Percentiles rank a stretch among this genome's conserved stretches.
Evolutionary conservation across 768 basidiomycete genomes (phyloP).

Genomic region (Panaeolus cyanescens): DNA sequence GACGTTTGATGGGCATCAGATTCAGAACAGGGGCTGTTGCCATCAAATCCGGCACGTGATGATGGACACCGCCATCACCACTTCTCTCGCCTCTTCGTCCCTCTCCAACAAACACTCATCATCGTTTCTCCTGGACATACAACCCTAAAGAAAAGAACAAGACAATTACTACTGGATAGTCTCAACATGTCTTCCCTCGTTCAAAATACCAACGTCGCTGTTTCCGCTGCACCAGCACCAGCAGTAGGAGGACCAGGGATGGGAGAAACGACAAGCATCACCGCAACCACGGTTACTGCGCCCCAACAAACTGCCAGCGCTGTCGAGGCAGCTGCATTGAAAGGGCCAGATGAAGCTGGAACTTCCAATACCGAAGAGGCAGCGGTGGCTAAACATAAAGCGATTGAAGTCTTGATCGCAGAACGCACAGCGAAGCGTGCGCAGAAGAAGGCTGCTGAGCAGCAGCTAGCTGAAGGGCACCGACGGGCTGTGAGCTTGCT

Average conservation of each 20-base stretch:
- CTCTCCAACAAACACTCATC: not conserved
- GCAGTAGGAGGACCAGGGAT: not conserved
- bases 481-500: constrained; percentile 18
- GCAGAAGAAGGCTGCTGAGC: constrained; percentile 17
- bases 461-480: constrained; percentile 20
- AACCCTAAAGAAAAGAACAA: not conserved
- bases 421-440: constrained; percentile 23
- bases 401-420: constrained; percentile 21
- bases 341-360: not conserved
- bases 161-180: constrained; percentile 2
- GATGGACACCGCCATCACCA: too few species aligned
- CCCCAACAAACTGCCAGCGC: not conserved
- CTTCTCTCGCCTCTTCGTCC: too few species aligned
- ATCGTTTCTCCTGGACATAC: not conserved
- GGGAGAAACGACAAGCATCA: not conserved
- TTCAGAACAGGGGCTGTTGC: too few species aligned
- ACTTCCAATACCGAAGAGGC: not conserved
- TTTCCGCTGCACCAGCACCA: not conserved
- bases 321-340: not conserved
- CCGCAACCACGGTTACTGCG: not conserved
- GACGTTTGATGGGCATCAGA: too few species aligned
- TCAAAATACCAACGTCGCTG: not conserved
- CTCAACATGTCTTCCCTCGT: not conserved
- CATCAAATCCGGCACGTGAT: too few species aligned
- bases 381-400: constrained; percentile 4